These are phyloP conservation scores for Pseudogymnoascus sp. DNA, from an alignment of 2,329 filamentous ascomycete genomes.

Conservation along the genomic window DNA sequence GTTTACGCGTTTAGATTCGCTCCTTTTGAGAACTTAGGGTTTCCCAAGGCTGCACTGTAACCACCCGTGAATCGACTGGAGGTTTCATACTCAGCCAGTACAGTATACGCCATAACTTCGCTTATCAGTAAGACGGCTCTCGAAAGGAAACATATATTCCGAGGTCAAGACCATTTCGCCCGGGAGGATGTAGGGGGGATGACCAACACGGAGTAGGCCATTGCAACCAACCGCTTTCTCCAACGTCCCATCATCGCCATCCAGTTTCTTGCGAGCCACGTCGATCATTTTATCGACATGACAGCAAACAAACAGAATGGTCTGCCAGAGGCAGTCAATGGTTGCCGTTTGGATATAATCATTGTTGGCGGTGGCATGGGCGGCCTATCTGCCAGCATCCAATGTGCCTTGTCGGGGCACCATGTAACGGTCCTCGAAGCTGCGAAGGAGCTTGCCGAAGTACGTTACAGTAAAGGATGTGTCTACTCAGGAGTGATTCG, in stretches of 20 bases:
- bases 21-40: not conserved
- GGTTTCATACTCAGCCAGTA: not conserved
- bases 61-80: not conserved
- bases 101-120: not conserved
- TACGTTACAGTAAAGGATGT: conserved; percentile 16
- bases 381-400: conserved; percentile 38
- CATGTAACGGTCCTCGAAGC: conserved; percentile 36
- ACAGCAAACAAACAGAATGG: not conserved
- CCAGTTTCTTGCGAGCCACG: not conserved
- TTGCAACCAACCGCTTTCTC: not conserved
- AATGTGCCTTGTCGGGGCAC: conserved; percentile 26
- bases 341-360: conserved; percentile 27
- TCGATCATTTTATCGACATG: not conserved
- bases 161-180: not conserved
- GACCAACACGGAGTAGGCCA: not conserved
- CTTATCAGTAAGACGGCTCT: not conserved
- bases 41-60: not conserved
- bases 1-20: not conserved
- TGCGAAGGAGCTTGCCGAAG: conserved; percentile 33
- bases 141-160: not conserved
- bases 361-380: conserved; percentile 49
- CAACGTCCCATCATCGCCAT: not conserved
- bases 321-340: not conserved
- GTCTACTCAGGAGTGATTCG: no score
- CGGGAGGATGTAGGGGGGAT: not conserved